A percentile compares a stretch with the other conserved stretches of the same genome.
These are phyloP conservation scores for Solanum okadae DNA, from an alignment of 257 asterid genomes.

Conservation along the genomic window DNA sequence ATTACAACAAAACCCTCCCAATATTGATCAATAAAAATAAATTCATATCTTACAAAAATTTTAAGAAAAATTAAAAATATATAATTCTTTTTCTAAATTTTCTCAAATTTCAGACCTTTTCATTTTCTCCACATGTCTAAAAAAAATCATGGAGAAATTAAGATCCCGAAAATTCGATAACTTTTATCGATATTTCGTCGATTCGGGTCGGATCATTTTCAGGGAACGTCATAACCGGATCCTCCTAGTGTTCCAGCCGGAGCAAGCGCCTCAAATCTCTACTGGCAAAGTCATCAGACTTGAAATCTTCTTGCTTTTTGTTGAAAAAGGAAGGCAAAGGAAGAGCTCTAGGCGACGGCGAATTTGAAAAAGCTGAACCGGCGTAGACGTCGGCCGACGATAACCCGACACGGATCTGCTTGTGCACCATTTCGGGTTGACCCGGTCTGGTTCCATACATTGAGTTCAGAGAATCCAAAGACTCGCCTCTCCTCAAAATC, in stretches of 20 bases:
- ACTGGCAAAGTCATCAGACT: slow-evolving; percentile 43
- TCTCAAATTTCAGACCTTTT: neutral
- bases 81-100: neutral
- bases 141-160: neutral
- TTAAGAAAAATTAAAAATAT: neutral
- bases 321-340: slow-evolving; percentile 59
- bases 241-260: slow-evolving; percentile 12
- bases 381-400: slow-evolving; percentile 22
- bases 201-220: neutral
- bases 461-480: slow-evolving; percentile 36
- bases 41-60: neutral
- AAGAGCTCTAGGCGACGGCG: slow-evolving; percentile 69
- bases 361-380: slow-evolving; percentile 50
- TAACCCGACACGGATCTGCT: slow-evolving; percentile 30
- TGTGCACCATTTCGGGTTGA: slow-evolving; percentile 30
- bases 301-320: slow-evolving; percentile 6
- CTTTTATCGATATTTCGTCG: neutral
- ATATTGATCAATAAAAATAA: neutral
- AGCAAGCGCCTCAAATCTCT: slow-evolving; percentile 39
- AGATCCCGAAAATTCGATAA: neutral
- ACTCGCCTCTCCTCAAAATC: slow-evolving; percentile 27
- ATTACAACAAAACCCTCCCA: neutral
- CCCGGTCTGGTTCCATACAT: slow-evolving; percentile 4
- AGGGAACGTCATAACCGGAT: neutral
- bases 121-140: neutral